phyloP scores from a whole-genome alignment of 2,329 filamentous ascomycete genomes.

The Elsinoe australis region DNA sequence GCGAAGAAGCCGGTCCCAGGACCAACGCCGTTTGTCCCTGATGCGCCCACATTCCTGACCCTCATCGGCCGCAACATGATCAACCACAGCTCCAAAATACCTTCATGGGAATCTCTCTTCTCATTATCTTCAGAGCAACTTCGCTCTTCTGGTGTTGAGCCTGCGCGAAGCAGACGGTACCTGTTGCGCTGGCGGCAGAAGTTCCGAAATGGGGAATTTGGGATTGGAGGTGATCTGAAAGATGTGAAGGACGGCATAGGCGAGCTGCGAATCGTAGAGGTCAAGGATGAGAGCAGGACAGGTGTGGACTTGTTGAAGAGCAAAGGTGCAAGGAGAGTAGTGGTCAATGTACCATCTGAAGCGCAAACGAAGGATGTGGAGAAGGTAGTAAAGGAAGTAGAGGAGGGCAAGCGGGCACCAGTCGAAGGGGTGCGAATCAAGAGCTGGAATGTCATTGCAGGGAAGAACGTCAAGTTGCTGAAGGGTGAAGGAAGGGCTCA shows the following conservation, averaged over 20 bases:
- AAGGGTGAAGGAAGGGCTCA: conserved; percentile 57
- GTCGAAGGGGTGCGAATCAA: conserved; percentile 61
- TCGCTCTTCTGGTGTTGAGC: conserved; percentile 77
- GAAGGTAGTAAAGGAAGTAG: conserved; percentile 49
- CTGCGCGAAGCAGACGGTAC: conserved; percentile 72
- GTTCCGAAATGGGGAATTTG: conserved; percentile 69
- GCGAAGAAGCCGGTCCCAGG: conserved; percentile 48
- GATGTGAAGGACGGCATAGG: conserved; percentile 59
- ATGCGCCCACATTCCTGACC: conserved; percentile 76
- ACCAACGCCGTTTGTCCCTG: conserved; percentile 78
- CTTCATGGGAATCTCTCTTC: conserved; percentile 86
- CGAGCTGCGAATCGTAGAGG: conserved; percentile 51
- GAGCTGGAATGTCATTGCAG: conserved; percentile 61
- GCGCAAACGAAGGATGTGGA: conserved; percentile 40
- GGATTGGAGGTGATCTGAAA: conserved; percentile 73
- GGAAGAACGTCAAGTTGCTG: conserved; percentile 64
- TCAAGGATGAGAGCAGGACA: conserved; percentile 35
- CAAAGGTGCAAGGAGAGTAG: conserved; percentile 49
- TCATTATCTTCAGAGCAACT: conserved; percentile 69
- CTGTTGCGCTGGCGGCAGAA: conserved; percentile 80
- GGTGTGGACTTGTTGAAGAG: conserved; percentile 46
- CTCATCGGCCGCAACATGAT: conserved; percentile 83
- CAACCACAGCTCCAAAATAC: conserved; percentile 77
- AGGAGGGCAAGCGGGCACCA: conserved; percentile 41
- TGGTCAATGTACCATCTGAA: conserved; percentile 51